These are phyloP conservation scores for Mortierella polycephala DNA, from an alignment of 371 early-diverging fungal genomes.

Conservation along the genomic window DNA sequence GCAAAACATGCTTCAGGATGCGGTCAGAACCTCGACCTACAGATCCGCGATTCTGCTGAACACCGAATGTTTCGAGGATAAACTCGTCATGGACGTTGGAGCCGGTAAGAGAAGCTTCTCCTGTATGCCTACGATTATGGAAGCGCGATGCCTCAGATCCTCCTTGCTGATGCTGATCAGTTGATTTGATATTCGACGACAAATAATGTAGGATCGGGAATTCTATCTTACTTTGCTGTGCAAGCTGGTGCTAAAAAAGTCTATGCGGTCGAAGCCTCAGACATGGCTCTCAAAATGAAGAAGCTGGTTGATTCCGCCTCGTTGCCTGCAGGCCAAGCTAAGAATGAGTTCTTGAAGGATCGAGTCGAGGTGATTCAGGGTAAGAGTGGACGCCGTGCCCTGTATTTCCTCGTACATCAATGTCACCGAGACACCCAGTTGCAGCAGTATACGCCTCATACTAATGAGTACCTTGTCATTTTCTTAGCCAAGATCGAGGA, in stretches of 20 bases:
- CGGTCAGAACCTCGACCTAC: slow-evolving; percentile 94
- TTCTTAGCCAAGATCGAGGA: slow-evolving; percentile 87
- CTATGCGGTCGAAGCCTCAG: slow-evolving; percentile 96
- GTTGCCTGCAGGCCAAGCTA: slow-evolving; percentile 54
- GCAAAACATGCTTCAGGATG: slow-evolving; percentile 99
- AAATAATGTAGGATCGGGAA: slow-evolving; percentile 74
- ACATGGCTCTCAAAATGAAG: slow-evolving; percentile 91
- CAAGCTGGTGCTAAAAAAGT: slow-evolving; percentile 93
- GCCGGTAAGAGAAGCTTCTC: slow-evolving; percentile 67
- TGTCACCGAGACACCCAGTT: no score
- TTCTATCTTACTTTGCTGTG: slow-evolving; percentile 94
- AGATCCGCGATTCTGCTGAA: slow-evolving; percentile 89
- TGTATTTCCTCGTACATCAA: no score
- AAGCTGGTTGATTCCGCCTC: slow-evolving; percentile 77
- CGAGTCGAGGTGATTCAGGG: slow-evolving; percentile 87
- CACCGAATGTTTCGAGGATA: slow-evolving; percentile 77
- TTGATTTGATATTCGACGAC: neutral
- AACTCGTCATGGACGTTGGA: slow-evolving; percentile 95
- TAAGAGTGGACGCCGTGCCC: slow-evolving; percentile 24
- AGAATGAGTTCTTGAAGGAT: slow-evolving; percentile 83
- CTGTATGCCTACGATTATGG: no score
- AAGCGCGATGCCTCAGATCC: no score
- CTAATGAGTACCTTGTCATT: neutral
- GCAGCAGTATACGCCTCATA: no score
- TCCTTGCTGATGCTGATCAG: neutral